Evolutionary conservation across 2,329 filamentous ascomycete species (phyloP).

Genomic region (Diaporthe amygdali): DNA sequence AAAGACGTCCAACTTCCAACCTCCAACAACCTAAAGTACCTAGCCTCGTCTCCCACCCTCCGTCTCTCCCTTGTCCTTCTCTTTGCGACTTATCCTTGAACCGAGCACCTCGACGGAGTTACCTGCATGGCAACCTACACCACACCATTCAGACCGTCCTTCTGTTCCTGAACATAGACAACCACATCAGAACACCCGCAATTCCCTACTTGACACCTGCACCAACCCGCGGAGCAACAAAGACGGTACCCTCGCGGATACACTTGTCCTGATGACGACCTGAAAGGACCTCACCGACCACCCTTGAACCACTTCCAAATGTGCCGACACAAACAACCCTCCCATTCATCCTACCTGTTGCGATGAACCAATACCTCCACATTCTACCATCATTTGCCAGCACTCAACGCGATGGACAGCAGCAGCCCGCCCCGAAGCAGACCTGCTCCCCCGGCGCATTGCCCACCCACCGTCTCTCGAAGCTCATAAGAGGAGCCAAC

Average conservation of each 20-base stretch:
- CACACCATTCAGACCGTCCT: background rate
- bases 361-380: slow-evolving; percentile 24
- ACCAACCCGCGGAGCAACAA: background rate
- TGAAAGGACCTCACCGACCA: background rate
- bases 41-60: background rate
- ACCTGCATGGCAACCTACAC: background rate
- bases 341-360: background rate
- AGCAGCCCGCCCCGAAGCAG: background rate
- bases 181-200: background rate
- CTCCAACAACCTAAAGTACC: too few relatives aligned
- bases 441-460: background rate
- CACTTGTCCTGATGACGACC: background rate
- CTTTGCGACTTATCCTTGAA: background rate
- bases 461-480: slow-evolving; percentile 27
- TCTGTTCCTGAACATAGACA: background rate
- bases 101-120: background rate
- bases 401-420: background rate
- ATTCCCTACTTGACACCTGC: background rate
- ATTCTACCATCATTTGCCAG: slow-evolving; percentile 19
- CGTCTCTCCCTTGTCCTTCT: background rate
- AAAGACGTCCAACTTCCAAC: background rate
- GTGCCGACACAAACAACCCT: background rate
- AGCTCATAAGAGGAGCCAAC: slow-evolving; percentile 39
- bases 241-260: background rate
- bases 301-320: background rate